Evolutionary conservation across 306 rosid genomes (phyloP).

Genomic region (Sophora flavescens): DNA sequence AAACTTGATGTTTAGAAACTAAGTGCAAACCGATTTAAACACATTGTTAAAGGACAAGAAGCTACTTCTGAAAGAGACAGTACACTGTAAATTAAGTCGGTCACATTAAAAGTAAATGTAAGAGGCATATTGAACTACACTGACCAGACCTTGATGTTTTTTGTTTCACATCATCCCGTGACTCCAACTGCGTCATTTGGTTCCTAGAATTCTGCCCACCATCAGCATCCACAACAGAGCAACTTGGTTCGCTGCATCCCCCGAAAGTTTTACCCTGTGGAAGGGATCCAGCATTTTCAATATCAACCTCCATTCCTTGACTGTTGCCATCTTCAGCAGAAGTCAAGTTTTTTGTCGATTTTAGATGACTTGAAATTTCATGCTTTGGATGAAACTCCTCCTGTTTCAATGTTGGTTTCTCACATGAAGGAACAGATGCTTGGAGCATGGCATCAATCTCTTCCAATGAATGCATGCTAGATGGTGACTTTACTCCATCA

Average conservation of each 20-base stretch:
- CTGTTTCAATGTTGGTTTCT: slow-evolving; percentile 40
- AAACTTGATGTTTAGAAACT: slow-evolving; percentile 57
- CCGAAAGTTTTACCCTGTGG: slow-evolving; percentile 39
- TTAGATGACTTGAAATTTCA: slow-evolving; percentile 47
- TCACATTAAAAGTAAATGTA: slow-evolving; percentile 38
- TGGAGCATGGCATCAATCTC: slow-evolving; percentile 43
- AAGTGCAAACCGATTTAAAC: slow-evolving; percentile 46
- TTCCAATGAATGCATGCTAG: slow-evolving; percentile 38
- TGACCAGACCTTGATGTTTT: slow-evolving; percentile 67
- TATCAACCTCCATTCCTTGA: slow-evolving; percentile 47
- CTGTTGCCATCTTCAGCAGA: slow-evolving; percentile 51
- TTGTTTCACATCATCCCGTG: slow-evolving; percentile 52
- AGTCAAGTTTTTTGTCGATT: slow-evolving; percentile 45
- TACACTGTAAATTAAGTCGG: slow-evolving; percentile 38
- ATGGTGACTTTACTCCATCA: slow-evolving; percentile 43
- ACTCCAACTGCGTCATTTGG: slow-evolving; percentile 51
- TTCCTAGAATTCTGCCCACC: slow-evolving; percentile 45
- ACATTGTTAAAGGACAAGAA: slow-evolving; percentile 42
- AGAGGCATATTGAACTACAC: slow-evolving; percentile 32
- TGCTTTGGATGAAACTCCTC: slow-evolving; percentile 44
- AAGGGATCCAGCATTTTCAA: slow-evolving; percentile 51
- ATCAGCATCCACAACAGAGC: slow-evolving; percentile 42
- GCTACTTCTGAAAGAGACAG: slow-evolving; percentile 39
- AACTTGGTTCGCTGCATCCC: slow-evolving; percentile 40
- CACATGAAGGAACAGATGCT: slow-evolving; percentile 46